Conservation (phyloP, 805 yeast genomes). For the Candida maesae region DNA sequence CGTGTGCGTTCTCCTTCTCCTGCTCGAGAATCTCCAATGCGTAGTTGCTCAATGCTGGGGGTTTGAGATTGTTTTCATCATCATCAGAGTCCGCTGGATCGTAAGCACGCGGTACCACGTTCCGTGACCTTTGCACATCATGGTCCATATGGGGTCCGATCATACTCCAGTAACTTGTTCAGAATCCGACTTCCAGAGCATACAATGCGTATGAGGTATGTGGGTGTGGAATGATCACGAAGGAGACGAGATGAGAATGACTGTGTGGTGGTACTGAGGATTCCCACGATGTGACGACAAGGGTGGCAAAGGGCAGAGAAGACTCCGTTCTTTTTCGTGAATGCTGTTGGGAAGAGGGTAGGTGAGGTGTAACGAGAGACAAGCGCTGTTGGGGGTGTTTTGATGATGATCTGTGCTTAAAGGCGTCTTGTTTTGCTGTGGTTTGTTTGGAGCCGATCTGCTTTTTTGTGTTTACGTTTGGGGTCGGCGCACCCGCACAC, state of each 20-base stretch:
- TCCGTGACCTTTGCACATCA: not conserved
- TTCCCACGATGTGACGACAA: too few relatives aligned
- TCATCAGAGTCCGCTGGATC: slow-evolving; percentile 28
- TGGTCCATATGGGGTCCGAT: slow-evolving; percentile 6
- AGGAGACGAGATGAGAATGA: too few relatives aligned
- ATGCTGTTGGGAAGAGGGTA: not conserved
- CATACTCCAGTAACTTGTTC: not conserved
- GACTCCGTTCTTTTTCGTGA: not conserved
- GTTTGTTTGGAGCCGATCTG: not conserved
- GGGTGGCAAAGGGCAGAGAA: not conserved
- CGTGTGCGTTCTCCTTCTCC: slow-evolving; percentile 21
- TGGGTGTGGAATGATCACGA: not conserved
- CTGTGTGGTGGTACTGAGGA: not conserved
- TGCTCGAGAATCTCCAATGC: slow-evolving; percentile 49
- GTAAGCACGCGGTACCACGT: slow-evolving; percentile 12
- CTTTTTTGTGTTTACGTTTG: slow-evolving; percentile 15
- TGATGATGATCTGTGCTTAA: not conserved
- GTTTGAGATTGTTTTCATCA: slow-evolving; percentile 49
- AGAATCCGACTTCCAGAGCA: not conserved
- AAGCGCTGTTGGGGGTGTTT: not conserved
- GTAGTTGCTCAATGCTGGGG: slow-evolving; percentile 58
- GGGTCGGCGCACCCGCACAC: slow-evolving; percentile 8
- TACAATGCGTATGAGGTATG: not conserved
- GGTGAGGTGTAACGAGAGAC: too few relatives aligned
- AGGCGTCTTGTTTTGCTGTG: not conserved